A percentile compares a stretch with the other conserved stretches of the same genome.
phyloP scores from a whole-genome alignment of 139 green algal species.

The Chlorella sp. region DNA sequence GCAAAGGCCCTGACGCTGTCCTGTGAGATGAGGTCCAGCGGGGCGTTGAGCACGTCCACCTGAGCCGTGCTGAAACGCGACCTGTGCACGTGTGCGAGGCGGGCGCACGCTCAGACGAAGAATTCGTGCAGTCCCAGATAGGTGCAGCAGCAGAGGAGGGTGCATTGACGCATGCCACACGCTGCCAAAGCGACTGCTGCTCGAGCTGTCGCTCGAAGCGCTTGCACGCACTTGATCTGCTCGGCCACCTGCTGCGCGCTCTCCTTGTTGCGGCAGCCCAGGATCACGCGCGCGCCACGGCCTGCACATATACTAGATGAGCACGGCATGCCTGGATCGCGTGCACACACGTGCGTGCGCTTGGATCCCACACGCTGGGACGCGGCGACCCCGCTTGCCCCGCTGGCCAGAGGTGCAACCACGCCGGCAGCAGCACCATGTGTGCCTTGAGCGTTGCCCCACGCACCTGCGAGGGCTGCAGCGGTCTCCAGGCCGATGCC shows the following conservation, averaged over 20 bases:
- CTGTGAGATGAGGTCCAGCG: slow-evolving; percentile 43
- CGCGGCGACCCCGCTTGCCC: no score
- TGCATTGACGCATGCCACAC: no score
- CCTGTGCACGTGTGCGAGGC: no score
- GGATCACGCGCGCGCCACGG: slow-evolving; percentile 45
- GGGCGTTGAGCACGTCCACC: slow-evolving; percentile 30
- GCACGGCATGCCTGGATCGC: slow-evolving; percentile 51
- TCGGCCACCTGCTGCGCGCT: slow-evolving; percentile 33
- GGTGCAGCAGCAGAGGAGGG: no score
- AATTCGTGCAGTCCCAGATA: no score
- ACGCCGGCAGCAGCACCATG: no score
- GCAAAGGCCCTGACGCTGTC: slow-evolving; percentile 46
- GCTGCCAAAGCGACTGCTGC: no score
- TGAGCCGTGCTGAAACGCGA: slow-evolving; percentile 18
- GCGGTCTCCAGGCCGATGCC: slow-evolving; percentile 56
- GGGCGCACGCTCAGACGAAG: no score
- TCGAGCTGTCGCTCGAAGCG: neutral
- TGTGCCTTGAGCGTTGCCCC: neutral
- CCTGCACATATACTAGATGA: slow-evolving; percentile 18
- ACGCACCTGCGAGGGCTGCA: slow-evolving; percentile 33
- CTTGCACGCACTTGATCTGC: slow-evolving; percentile 20
- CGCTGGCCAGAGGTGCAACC: no score
- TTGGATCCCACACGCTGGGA: neutral
- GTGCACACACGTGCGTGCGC: slow-evolving; percentile 28
- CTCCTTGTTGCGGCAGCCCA: slow-evolving; percentile 44